phyloP scores from a whole-genome alignment of 345 rosid genomes.

The Cardamine occulta region DNA sequence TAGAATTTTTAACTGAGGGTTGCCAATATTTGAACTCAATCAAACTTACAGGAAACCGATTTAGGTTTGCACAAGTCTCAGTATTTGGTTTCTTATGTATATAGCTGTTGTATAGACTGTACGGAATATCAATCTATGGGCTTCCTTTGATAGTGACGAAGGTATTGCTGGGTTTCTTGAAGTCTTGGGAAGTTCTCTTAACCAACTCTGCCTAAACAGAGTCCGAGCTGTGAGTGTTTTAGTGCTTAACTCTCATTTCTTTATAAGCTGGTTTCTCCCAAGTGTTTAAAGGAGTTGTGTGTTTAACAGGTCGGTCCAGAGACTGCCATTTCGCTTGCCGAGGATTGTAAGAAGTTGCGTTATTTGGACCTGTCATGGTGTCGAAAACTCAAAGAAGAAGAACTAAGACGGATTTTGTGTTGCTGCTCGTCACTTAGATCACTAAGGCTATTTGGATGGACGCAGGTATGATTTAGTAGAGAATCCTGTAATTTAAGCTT shows the following conservation, averaged over 20 bases:
- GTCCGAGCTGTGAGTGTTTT: conserved; percentile 44
- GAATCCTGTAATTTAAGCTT: neutral
- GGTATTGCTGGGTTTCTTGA: conserved; percentile 66
- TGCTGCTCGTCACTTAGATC: conserved; percentile 54
- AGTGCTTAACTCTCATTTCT: conserved; percentile 9
- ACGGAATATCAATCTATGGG: conserved; percentile 5
- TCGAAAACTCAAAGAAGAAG: conserved; percentile 55
- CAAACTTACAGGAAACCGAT: conserved; percentile 13
- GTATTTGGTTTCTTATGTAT: conserved; percentile 28
- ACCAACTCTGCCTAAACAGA: conserved; percentile 54
- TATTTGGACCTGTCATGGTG: conserved; percentile 72
- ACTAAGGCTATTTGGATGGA: conserved; percentile 67
- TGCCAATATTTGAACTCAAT: conserved; percentile 43
- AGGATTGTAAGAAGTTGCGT: conserved; percentile 46
- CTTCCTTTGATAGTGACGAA: conserved; percentile 54
- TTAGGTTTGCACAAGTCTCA: conserved; percentile 35
- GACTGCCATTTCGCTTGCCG: conserved; percentile 57
- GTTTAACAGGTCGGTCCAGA: conserved; percentile 52
- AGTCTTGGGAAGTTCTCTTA: conserved; percentile 52
- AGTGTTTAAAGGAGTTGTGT: conserved; percentile 13
- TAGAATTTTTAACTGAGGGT: conserved; percentile 52
- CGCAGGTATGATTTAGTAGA: conserved; percentile 50
- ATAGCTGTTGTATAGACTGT: neutral
- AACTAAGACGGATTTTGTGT: conserved; percentile 55
- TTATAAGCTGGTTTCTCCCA: conserved; percentile 11